Conservation (phyloP, 2,329 filamentous ascomycete genomes). For the Aspergillus flavus region DNA sequence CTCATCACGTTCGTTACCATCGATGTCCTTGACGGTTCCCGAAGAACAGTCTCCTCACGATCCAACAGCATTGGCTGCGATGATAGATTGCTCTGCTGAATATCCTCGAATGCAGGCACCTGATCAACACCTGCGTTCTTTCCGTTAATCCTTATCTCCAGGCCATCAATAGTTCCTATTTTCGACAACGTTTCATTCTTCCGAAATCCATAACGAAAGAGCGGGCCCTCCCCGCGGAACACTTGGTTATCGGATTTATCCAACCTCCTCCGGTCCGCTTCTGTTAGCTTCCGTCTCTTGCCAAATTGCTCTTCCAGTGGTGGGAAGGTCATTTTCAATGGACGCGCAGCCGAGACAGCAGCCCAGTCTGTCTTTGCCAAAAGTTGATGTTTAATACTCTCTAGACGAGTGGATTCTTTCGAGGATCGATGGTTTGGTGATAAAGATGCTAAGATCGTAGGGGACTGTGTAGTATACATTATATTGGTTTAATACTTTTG, state of each 20-base stretch:
- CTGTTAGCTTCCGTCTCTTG: constrained; percentile 38
- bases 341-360: constrained; percentile 35
- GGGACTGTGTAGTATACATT: not conserved
- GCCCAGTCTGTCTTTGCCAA: constrained; percentile 43
- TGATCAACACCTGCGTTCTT: constrained; percentile 15
- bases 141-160: constrained; percentile 29
- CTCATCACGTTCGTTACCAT: not conserved
- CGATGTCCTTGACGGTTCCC: not conserved
- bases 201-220: constrained; percentile 7
- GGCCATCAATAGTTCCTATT: constrained; percentile 11
- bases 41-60: constrained; percentile 18
- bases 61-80: constrained; percentile 41
- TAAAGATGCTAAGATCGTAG: not conserved
- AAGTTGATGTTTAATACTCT: constrained; percentile 34
- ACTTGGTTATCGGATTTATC: constrained; percentile 9
- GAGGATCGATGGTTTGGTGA: not conserved
- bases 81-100: constrained; percentile 21
- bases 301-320: constrained; percentile 36
- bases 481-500: not conserved
- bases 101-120: not conserved
- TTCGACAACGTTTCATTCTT: constrained; percentile 8
- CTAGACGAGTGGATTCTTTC: constrained; percentile 20
- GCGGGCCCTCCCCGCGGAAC: constrained; percentile 1
- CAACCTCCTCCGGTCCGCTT: constrained; percentile 31
- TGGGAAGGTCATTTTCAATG: constrained; percentile 36